phyloP scores from a whole-genome alignment of 176 grass and related monocot species.

The sorghum (Sorghum bicolor) region DNA sequence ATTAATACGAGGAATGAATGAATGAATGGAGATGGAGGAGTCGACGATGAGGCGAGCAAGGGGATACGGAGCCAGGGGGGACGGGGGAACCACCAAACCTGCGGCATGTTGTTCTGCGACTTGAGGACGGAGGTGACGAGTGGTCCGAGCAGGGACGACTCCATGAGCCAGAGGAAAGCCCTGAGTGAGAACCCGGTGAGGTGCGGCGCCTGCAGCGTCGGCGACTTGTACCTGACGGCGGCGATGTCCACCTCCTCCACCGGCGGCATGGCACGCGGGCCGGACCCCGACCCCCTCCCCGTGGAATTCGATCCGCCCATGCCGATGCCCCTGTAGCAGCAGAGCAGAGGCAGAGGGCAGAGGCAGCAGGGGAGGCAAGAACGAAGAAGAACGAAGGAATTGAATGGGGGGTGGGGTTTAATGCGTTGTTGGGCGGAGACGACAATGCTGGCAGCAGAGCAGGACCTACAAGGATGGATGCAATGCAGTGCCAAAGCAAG shows the following conservation, averaged over 20 bases:
- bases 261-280: constrained; percentile 48
- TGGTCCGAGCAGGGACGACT: constrained; percentile 53
- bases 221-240: constrained; percentile 58
- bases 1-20: too few relatives aligned
- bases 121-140: constrained; percentile 61
- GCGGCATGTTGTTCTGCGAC: constrained; percentile 62
- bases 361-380: not conserved
- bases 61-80: not conserved
- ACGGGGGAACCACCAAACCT: not conserved
- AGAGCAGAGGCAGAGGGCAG: not conserved
- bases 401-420: not conserved
- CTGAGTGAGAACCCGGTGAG: constrained; percentile 55
- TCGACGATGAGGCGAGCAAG: too few relatives aligned
- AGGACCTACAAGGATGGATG: too few relatives aligned
- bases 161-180: constrained; percentile 77
- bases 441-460: not conserved
- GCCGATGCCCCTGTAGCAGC: not conserved
- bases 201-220: constrained; percentile 57
- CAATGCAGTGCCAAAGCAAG: too few relatives aligned
- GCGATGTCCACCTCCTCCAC: constrained; percentile 68
- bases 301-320: constrained; percentile 27
- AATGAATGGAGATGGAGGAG: not conserved
- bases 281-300: constrained; percentile 21
- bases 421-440: not conserved
- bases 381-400: too few relatives aligned